These are phyloP conservation scores for Protomyces lactucae-debilis DNA, from an alignment of 1,139 yeast species.

Conservation along the genomic window DNA sequence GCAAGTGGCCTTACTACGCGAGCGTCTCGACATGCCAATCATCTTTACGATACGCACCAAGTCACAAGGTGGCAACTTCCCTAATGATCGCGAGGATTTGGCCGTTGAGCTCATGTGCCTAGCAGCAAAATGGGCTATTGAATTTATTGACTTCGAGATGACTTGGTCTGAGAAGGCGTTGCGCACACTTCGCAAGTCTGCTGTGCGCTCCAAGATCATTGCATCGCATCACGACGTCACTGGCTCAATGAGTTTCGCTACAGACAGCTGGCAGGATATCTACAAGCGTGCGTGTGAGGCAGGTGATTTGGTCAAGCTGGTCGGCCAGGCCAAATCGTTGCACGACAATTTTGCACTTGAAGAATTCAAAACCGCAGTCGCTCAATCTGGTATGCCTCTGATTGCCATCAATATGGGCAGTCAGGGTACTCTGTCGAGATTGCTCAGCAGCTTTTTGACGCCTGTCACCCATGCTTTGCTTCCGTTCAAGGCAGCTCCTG, in stretches of 20 bases:
- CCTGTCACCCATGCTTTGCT: conserved; percentile 72
- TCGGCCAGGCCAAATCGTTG: conserved; percentile 63
- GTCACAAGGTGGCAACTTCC: conserved; percentile 78
- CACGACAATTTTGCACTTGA: conserved; percentile 70
- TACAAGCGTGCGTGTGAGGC: conserved; percentile 62
- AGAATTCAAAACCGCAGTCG: conserved; percentile 49
- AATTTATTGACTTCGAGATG: conserved; percentile 51
- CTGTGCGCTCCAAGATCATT: conserved; percentile 63
- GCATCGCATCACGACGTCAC: conserved; percentile 75
- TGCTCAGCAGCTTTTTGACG: conserved; percentile 67
- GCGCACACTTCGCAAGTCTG: conserved; percentile 46
- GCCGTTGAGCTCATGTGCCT: conserved; percentile 53
- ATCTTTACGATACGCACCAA: conserved; percentile 73
- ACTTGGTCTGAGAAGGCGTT: conserved; percentile 46
- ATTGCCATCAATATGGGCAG: conserved; percentile 80
- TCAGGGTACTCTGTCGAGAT: conserved; percentile 71
- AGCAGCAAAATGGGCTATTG: conserved; percentile 62
- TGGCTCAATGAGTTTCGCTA: conserved; percentile 60
- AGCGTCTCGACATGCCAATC: conserved; percentile 63
- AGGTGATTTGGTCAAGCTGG: conserved; percentile 76
- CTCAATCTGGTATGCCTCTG: conserved; percentile 49
- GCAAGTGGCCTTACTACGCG: conserved; percentile 67
- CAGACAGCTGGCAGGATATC: conserved; percentile 67
- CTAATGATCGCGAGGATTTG: conserved; percentile 49
- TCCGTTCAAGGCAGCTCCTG: conserved; percentile 70